Conservation (phyloP, 2,329 filamentous ascomycete species). For the Claviceps digitariae region DNA sequence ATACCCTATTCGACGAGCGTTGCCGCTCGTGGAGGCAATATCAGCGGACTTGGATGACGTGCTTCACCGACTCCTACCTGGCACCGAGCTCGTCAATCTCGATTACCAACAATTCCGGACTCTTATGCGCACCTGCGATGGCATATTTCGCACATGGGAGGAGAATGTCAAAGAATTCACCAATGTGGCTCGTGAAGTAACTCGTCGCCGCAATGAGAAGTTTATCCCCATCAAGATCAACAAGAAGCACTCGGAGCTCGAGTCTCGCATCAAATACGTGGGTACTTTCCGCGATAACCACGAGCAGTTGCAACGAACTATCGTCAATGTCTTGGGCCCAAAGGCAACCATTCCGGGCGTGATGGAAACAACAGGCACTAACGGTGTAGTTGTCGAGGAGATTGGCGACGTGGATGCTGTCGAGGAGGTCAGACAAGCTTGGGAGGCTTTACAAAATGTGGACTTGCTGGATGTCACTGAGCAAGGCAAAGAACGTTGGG, state of each 20-base stretch:
- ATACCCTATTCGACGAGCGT: conserved; percentile 81
- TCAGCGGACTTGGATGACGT: conserved; percentile 83
- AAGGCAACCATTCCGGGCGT: conserved; percentile 43
- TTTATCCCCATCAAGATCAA: conserved; percentile 97
- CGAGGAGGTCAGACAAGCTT: conserved; percentile 89
- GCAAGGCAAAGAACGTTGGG: conserved; percentile 84
- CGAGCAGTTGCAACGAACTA: conserved; percentile 91
- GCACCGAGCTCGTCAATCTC: conserved; percentile 78
- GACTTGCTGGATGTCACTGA: conserved; percentile 85
- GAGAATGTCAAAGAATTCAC: conserved; percentile 96
- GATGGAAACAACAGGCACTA: conserved; percentile 36
- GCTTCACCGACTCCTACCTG: conserved; percentile 73
- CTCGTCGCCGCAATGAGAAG: conserved; percentile 83
- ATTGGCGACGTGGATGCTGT: conserved; percentile 96
- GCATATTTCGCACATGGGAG: conserved; percentile 88
- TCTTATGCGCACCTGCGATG: conserved; percentile 70
- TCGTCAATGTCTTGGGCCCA: conserved; percentile 88
- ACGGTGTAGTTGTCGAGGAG: conserved; percentile 71
- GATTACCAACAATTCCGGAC: conserved; percentile 82
- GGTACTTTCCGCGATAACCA: conserved; percentile 92
- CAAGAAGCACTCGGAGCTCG: conserved; percentile 75
- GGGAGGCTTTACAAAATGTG: conserved; percentile 85
- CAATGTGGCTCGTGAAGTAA: conserved; percentile 91
- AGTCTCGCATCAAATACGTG: conserved; percentile 86
- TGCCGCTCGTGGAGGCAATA: conserved; percentile 93